Evolutionary conservation across 1,284 basidiomycete genomes (phyloP).

Genomic region (Hypsizygus ulmarius): DNA sequence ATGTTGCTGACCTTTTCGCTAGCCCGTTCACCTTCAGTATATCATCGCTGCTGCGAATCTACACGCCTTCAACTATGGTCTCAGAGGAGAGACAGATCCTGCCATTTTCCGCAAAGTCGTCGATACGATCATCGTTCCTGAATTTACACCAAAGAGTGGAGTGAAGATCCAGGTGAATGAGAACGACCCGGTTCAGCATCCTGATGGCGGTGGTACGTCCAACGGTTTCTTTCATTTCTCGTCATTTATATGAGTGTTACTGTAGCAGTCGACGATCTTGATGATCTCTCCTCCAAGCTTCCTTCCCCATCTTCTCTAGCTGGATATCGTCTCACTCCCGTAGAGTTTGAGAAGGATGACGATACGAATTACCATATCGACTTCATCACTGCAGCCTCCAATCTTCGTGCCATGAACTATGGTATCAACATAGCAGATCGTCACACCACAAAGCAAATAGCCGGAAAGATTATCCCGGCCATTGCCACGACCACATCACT

Average conservation of each 20-base stretch:
- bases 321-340: slow-evolving; percentile 91
- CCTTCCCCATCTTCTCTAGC: slow-evolving; percentile 90
- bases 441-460: slow-evolving; percentile 97
- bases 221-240: slow-evolving; percentile 2
- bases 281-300: slow-evolving; percentile 61
- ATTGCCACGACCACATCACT: slow-evolving; percentile 98
- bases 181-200: slow-evolving; percentile 78
- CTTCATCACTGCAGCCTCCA: slow-evolving; percentile 98
- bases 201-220: slow-evolving; percentile 36
- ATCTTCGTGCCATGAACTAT: slow-evolving; percentile 96
- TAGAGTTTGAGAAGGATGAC: slow-evolving; percentile 99
- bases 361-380: slow-evolving; percentile 98
- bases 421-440: slow-evolving; percentile 86
- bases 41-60: slow-evolving; percentile 94
- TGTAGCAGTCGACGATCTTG: slow-evolving; percentile 50
- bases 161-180: slow-evolving; percentile 96
- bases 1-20: slow-evolving; percentile 10
- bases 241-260: slow-evolving; percentile 11
- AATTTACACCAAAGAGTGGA: slow-evolving; percentile 90
- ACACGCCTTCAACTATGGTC: slow-evolving; percentile 97
- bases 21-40: slow-evolving; percentile 89
- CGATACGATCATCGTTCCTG: slow-evolving; percentile 85
- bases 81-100: slow-evolving; percentile 86
- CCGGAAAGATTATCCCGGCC: slow-evolving; percentile 99
- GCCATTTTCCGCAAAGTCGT: slow-evolving; percentile 83